Base-by-base conservation (phyloP, 371 early-diverging fungal species). In the Mucor racemosus region DNA sequence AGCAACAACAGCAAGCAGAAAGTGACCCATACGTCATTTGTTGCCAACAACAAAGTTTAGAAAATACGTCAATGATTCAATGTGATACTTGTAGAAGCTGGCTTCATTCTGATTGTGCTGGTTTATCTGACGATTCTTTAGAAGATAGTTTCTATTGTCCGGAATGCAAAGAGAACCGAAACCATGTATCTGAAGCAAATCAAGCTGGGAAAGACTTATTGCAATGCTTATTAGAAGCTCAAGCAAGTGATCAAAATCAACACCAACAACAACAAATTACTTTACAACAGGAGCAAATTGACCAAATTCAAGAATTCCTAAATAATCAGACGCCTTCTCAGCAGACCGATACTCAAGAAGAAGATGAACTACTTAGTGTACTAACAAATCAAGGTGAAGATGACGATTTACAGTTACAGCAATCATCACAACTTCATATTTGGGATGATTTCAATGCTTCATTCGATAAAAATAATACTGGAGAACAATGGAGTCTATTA, bases 71-170 rank as follows among this genome's bases (percentile, higher is more conserved):
- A 3, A 76, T 84, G 79, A 73, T 86, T 3, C 83, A 85, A 60
- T 86, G 87, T 54, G 87, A 84, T 50, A 68, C 78, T 15, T 85
- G 85, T 62, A 66, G 73, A 41, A 69, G 65, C 21, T 82, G 81
- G 80, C 75, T 79, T 13, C 85, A 86, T 64, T 58, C 81, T 17
- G 78, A 81, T 26, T 84, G 85, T 38, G 63, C 80, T 40, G 80
- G 77, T 19, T 66, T 76, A 11, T 41, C 78, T 0, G 77, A 78
- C n/a, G 76, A 65, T n/a, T 21, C 69, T 11, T n/a, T 46, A 11
- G 60, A 65, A 44, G 65, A 58, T 19, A 26, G 31, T 3, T 63
- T 59, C 31, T 36, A 48, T 14, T 62, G 62, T 13, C 21, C 44
- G 3, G 44, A 15, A 7, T 62, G 67, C 14, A 42, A 44, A 60